These are phyloP conservation scores for Fonsecaea erecta DNA, from an alignment of 2,329 filamentous ascomycete species.

Conservation along the genomic window DNA sequence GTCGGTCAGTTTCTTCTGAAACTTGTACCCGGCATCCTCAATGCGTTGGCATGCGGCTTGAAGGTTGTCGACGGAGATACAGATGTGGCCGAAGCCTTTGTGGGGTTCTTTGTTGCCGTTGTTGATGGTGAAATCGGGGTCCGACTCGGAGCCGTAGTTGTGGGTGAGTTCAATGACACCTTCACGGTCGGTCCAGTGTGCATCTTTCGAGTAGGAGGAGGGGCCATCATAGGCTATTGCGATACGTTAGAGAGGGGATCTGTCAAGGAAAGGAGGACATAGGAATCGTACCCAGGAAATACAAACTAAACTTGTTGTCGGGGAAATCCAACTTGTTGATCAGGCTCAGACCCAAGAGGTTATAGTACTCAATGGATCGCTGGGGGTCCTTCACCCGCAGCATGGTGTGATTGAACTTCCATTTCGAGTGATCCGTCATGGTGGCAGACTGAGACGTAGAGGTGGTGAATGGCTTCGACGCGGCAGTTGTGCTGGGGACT, in stretches of 20 bases:
- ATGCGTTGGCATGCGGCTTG: constrained; percentile 88
- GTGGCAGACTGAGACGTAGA: constrained; percentile 26
- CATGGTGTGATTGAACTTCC: constrained; percentile 72
- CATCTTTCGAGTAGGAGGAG: constrained; percentile 72
- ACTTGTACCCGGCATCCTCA: constrained; percentile 86
- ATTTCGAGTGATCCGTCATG: constrained; percentile 52
- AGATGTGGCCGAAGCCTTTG: constrained; percentile 83
- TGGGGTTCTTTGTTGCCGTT: constrained; percentile 92
- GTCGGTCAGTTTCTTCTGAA: constrained; percentile 92
- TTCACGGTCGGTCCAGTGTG: constrained; percentile 79
- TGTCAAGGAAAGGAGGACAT: not conserved
- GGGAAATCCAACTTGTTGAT: constrained; percentile 81
- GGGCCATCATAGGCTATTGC: constrained; percentile 73
- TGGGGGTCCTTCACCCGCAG: constrained; percentile 81
- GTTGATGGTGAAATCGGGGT: constrained; percentile 76
- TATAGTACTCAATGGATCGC: constrained; percentile 80
- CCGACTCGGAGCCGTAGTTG: constrained; percentile 86
- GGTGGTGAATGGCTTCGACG: constrained; percentile 4
- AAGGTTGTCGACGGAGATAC: constrained; percentile 80
- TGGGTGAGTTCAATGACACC: constrained; percentile 85
- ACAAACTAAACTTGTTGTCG: constrained; percentile 90
- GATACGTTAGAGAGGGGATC: not conserved
- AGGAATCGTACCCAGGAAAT: constrained; percentile 67
- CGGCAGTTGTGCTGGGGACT: constrained; percentile 1
- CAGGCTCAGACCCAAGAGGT: constrained; percentile 84